Base-by-base conservation (phyloP, 176 grass and related monocot genomes). In the Thalia dealbata region DNA sequence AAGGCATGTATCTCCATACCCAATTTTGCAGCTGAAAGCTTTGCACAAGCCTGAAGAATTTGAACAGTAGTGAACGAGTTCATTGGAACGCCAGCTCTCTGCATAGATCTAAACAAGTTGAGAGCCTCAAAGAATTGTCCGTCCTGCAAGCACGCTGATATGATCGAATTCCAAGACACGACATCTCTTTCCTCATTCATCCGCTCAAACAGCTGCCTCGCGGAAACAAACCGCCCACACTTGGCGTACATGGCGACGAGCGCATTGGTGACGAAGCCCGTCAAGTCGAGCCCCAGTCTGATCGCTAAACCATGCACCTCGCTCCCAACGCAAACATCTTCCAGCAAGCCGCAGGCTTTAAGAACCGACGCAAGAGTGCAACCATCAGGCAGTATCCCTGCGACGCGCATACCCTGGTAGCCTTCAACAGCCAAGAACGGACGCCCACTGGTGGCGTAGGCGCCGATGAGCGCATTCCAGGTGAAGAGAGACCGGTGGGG, bases 391-490 rank as follows among this genome's bases (percentile, higher is more conserved):
- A 71, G 23, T 30, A 78, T 54, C 30, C 76, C 86, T 10, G 52
- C 79, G 10, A 60, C 8, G 51, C 84, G 75, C 89, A 96, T 82
- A 19, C 73, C 27, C 10, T 62, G 24, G 25, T 90, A 96, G 23
- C 83, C 76, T 41, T 60, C 30, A 63, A 92, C 3, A 16, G 84
- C 86, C 15, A 76, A 71, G 16, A 18, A 67, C 1, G 79, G 18
- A 13, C 72, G 59, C 58, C 82, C 86, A 11, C 61, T 50, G 25
- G 77, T 80, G 5, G 88, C 80, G 76, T 86, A 92, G 13, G 89
- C 84, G 10, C 92, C 92, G 15, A 92, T 74, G 69, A 96, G 92
- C 18, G 86, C 92, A 66, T 92, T 96, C 92, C 92, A 96, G 50
- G 89, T 69, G 79, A 96, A 96, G 16, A 96, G 80, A 7, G 89